These are phyloP conservation scores for Gossypium schwendimanii DNA, from an alignment of 441 rosid genomes.

Conservation along the genomic window DNA sequence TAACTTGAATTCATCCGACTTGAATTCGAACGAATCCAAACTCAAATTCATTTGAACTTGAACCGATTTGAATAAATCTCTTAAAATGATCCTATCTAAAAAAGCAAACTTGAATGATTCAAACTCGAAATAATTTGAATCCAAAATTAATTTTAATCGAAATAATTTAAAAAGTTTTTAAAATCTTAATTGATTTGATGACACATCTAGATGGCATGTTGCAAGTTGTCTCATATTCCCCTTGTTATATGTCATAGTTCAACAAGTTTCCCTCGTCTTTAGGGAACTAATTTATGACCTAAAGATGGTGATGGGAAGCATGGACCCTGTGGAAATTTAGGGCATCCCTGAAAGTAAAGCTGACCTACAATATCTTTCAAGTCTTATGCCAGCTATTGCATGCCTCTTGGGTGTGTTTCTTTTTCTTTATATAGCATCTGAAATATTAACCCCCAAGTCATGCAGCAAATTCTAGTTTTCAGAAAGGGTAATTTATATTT, in stretches of 20 bases:
- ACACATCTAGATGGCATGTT: no score
- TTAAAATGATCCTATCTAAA: no score
- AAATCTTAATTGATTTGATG: no score
- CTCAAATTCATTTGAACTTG: no score
- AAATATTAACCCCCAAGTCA: not conserved
- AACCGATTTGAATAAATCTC: no score
- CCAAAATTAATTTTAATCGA: no score
- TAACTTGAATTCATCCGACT: no score
- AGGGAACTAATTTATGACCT: slow-evolving; percentile 22
- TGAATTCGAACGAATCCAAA: no score
- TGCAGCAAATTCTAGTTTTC: not conserved
- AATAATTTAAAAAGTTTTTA: no score
- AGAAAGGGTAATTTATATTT: not conserved
- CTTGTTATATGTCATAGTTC: not conserved
- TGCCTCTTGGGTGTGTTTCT: not conserved
- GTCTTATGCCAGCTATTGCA: not conserved
- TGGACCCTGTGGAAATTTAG: slow-evolving; percentile 2
- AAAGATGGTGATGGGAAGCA: slow-evolving; percentile 7
- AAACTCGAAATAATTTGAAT: no score
- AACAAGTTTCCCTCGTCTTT: slow-evolving; percentile 20
- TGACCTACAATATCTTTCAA: not conserved
- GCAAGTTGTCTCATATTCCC: no score
- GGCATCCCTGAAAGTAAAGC: slow-evolving; percentile 14
- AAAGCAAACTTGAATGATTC: no score
- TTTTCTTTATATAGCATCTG: not conserved